Percentiles rank a stretch among this genome's conserved stretches.
phyloP scores from a whole-genome alignment of 2,329 filamentous ascomycete species.

The Didymella keratinophila region DNA sequence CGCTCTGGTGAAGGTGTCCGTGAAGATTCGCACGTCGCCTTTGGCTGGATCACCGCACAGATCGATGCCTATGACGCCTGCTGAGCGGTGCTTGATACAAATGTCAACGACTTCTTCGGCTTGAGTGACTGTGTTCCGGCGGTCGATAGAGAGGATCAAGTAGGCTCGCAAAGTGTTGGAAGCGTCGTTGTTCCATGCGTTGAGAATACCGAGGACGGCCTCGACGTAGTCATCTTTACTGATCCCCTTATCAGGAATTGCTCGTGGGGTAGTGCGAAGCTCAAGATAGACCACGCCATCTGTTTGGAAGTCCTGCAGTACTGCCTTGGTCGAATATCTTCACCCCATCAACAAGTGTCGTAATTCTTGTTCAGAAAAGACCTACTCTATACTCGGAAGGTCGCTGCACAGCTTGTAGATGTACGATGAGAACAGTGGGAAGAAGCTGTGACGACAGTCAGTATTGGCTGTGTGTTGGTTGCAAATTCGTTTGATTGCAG shows the following conservation, averaged over 20 bases:
- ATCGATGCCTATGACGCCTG: conserved; percentile 75
- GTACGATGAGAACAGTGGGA: conserved; percentile 78
- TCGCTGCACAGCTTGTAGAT: conserved; percentile 79
- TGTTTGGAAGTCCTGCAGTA: conserved; percentile 64
- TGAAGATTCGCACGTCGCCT: conserved; percentile 68
- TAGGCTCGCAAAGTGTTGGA: conserved; percentile 62
- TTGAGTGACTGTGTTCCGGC: conserved; percentile 65
- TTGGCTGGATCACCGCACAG: conserved; percentile 77
- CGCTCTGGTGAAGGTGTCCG: conserved; percentile 66
- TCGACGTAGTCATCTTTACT: conserved; percentile 70
- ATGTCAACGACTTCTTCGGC: conserved; percentile 71
- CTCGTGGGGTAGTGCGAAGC: conserved; percentile 79
- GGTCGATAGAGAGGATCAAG: conserved; percentile 79
- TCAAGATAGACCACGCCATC: conserved; percentile 83
- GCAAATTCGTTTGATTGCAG: neutral
- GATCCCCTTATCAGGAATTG: conserved; percentile 61
- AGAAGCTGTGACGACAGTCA: conserved; percentile 64
- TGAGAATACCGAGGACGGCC: conserved; percentile 71
- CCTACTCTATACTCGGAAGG: conserved; percentile 64
- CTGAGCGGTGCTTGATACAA: conserved; percentile 61
- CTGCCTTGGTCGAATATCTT: conserved; percentile 68
- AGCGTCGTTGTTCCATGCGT: conserved; percentile 55
- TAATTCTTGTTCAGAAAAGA: conserved; percentile 47
- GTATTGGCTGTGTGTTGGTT: conserved; percentile 9
- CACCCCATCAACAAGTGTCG: conserved; percentile 20